These are phyloP conservation scores for Tolypocladium sp. DNA, from an alignment of 2,329 filamentous ascomycete genomes.

Conservation along the genomic window DNA sequence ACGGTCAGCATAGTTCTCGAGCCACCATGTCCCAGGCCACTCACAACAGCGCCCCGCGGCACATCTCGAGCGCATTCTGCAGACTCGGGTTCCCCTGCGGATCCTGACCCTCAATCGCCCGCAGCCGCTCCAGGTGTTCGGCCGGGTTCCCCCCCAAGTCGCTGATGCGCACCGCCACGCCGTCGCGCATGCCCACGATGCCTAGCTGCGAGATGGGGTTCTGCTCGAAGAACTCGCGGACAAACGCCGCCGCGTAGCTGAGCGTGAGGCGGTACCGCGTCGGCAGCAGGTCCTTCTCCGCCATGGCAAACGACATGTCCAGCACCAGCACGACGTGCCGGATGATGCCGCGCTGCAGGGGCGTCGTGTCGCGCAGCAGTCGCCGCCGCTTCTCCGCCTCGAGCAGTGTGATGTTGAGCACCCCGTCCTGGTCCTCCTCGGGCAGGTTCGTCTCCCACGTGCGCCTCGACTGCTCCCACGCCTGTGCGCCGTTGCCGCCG, in stretches of 20 bases:
- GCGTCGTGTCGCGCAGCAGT: slow-evolving; percentile 85
- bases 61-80: slow-evolving; percentile 95
- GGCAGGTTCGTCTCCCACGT: slow-evolving; percentile 63
- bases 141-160: slow-evolving; percentile 87
- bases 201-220: slow-evolving; percentile 96
- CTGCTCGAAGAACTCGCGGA: slow-evolving; percentile 93
- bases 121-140: slow-evolving; percentile 73
- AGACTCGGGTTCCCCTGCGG: slow-evolving; percentile 69
- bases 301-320: slow-evolving; percentile 89
- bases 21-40: slow-evolving; percentile 9
- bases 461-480: slow-evolving; percentile 58
- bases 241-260: slow-evolving; percentile 77
- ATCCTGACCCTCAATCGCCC: slow-evolving; percentile 55
- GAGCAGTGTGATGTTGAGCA: slow-evolving; percentile 66
- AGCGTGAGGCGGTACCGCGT: slow-evolving; percentile 77
- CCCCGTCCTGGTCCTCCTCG: slow-evolving; percentile 67
- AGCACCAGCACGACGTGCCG: slow-evolving; percentile 87
- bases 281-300: slow-evolving; percentile 87
- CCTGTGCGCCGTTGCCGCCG: slow-evolving; percentile 36
- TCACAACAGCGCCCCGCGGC: slow-evolving; percentile 78
- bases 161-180: slow-evolving; percentile 74
- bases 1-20: slow-evolving; percentile 3
- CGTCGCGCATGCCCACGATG: slow-evolving; percentile 88
- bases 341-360: slow-evolving; percentile 92
- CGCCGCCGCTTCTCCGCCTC: slow-evolving; percentile 77